A percentile compares a stretch with the other conserved stretches of the same genome.
Evolutionary conservation across 495 filamentous ascomycete genomes (phyloP).

Genomic region (Physcia stellaris): DNA sequence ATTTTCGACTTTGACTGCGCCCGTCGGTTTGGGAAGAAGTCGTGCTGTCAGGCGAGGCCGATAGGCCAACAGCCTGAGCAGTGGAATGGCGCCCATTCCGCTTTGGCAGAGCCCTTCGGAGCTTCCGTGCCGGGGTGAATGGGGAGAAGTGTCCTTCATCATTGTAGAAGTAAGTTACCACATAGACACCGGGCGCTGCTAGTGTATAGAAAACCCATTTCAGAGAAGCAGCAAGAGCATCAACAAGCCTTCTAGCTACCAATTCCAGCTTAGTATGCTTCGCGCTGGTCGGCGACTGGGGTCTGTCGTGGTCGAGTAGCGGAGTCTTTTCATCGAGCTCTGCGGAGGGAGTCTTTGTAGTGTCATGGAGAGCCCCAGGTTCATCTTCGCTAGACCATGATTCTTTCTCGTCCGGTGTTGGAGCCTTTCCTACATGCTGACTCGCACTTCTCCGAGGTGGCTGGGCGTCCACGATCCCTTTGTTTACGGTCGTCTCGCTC

Average conservation of each 20-base stretch:
- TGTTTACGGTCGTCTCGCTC: conserved; percentile 10
- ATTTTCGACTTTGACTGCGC: conserved; percentile 9
- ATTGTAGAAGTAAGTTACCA: conserved; percentile 69
- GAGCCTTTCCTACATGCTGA: conserved; percentile 30
- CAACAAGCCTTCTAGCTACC: conserved; percentile 18
- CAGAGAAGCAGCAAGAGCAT: conserved; percentile 18
- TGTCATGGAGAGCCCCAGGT: conserved; percentile 21
- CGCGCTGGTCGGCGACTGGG: conserved; percentile 34
- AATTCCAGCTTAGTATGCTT: conserved; percentile 35
- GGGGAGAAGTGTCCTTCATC: conserved; percentile 68
- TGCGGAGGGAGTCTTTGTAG: conserved; percentile 16
- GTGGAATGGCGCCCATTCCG: conserved; percentile 21
- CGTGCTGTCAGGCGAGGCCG: conserved; percentile 13
- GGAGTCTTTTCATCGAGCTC: conserved; percentile 54
- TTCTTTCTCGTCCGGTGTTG: conserved; percentile 26
- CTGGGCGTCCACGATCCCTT: conserved; percentile 5
- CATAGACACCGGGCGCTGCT: conserved; percentile 62
- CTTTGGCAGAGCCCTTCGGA: conserved; percentile 33
- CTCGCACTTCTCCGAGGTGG: conserved; percentile 22
- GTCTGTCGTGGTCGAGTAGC: conserved; percentile 28
- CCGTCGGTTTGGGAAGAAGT: not conserved
- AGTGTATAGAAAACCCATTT: conserved; percentile 56
- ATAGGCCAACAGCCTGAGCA: conserved; percentile 24
- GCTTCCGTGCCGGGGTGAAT: conserved; percentile 42
- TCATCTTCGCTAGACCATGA: conserved; percentile 17